These are phyloP conservation scores for Claviceps sorghi DNA, from an alignment of 2,329 filamentous ascomycete genomes.

Conservation along the genomic window DNA sequence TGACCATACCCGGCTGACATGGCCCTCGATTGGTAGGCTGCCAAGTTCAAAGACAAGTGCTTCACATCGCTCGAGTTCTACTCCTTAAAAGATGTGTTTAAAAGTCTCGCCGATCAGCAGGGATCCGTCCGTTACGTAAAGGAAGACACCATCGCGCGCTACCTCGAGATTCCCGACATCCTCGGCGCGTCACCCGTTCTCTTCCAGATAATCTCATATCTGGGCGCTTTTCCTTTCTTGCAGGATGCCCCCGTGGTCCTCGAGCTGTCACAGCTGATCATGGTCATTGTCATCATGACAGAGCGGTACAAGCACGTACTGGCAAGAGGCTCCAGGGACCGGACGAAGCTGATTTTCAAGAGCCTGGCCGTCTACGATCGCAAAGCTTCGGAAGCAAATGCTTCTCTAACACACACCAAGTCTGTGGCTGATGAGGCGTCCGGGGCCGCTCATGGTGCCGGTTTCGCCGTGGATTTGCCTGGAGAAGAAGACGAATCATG, in stretches of 20 bases:
- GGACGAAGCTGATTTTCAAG: slow-evolving; percentile 52
- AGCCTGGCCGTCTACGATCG: slow-evolving; percentile 60
- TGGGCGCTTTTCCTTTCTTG: slow-evolving; percentile 61
- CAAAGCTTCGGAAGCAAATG: slow-evolving; percentile 24
- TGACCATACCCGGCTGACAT: background rate
- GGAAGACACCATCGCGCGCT: slow-evolving; percentile 53
- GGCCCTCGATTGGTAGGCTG: slow-evolving; percentile 27
- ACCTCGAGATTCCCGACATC: slow-evolving; percentile 59
- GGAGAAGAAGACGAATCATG: slow-evolving; percentile 30
- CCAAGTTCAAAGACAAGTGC: slow-evolving; percentile 52
- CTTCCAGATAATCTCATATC: slow-evolving; percentile 56
- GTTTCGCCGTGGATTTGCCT: slow-evolving; percentile 32
- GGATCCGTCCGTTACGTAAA: slow-evolving; percentile 50
- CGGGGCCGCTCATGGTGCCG: slow-evolving; percentile 12
- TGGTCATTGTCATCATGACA: slow-evolving; percentile 59
- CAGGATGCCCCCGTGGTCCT: slow-evolving; percentile 55
- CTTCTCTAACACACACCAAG: background rate
- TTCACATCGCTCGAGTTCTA: slow-evolving; percentile 60
- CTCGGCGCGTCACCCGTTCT: slow-evolving; percentile 52
- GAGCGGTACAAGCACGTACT: slow-evolving; percentile 53
- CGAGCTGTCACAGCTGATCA: slow-evolving; percentile 54
- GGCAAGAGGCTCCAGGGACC: slow-evolving; percentile 39
- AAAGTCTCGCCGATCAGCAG: slow-evolving; percentile 50
- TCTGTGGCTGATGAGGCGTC: background rate
- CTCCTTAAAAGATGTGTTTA: slow-evolving; percentile 60